Evolutionary conservation across 371 early-diverging fungal species (phyloP).

Genomic region (Amoeboaphelidium protococcarum): DNA sequence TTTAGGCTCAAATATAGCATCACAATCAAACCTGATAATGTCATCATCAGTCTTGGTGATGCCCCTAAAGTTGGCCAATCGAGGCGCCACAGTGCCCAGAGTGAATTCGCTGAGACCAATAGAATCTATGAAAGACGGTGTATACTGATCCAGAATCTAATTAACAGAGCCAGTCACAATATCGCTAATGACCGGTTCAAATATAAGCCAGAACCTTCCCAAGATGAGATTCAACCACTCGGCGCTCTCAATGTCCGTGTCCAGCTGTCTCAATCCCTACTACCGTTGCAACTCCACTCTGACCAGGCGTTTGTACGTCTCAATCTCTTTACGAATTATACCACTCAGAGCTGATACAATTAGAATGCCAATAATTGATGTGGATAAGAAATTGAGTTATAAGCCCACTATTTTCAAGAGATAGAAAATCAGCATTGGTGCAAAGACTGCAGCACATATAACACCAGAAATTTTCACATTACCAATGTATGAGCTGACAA

Average conservation of each 20-base stretch:
- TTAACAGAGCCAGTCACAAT: constrained; percentile 26
- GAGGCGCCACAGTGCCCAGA: constrained; percentile 79
- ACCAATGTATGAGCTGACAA: no score
- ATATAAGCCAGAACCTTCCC: constrained; percentile 68
- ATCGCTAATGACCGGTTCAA: constrained; percentile 68
- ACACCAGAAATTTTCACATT: no score
- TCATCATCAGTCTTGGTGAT: constrained; percentile 48
- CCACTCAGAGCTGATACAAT: no score
- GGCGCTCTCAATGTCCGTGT: constrained; percentile 40
- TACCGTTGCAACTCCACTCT: neutral
- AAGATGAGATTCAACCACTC: constrained; percentile 93
- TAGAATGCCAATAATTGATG: no score
- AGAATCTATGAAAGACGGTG: constrained; percentile 61
- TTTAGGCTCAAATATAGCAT: constrained; percentile 59
- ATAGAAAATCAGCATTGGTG: no score
- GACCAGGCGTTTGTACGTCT: neutral
- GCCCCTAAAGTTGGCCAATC: constrained; percentile 55
- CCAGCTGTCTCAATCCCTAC: constrained; percentile 8
- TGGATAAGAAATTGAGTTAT: no score
- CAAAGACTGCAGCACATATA: no score
- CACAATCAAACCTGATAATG: constrained; percentile 68
- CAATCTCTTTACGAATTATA: neutral
- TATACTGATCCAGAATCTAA: constrained; percentile 9
- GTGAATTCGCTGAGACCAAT: constrained; percentile 76
- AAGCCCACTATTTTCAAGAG: no score